These are phyloP conservation scores for Lagerstroemia speciosa DNA, from an alignment of 345 rosid genomes.

Conservation along the genomic window DNA sequence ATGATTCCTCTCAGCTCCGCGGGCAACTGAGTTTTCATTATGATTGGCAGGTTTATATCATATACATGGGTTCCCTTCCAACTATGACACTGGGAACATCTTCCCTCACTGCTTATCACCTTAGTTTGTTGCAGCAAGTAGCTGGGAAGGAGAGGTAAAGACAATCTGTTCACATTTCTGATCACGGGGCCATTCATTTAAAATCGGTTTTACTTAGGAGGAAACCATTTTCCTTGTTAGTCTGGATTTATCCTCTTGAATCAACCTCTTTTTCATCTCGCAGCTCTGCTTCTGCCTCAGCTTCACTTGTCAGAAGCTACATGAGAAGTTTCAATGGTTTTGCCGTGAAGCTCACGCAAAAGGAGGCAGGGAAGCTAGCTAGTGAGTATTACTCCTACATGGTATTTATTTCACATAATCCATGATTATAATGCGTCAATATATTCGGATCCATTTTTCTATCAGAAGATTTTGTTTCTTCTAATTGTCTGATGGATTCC, in stretches of 20 bases:
- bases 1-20: too few species aligned
- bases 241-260: background rate
- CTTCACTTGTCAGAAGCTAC: conserved; percentile 38
- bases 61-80: conserved; percentile 39
- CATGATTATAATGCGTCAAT: background rate
- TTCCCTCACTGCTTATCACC: conserved; percentile 18
- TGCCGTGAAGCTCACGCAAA: conserved; percentile 32
- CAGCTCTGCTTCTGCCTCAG: conserved; percentile 18
- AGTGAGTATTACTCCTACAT: conserved; percentile 20
- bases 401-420: background rate
- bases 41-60: conserved; percentile 16
- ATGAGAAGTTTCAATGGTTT: conserved; percentile 53
- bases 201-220: too few species aligned
- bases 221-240: background rate
- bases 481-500: background rate
- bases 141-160: background rate
- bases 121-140: conserved; percentile 18
- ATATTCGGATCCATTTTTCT: background rate
- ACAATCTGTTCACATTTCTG: too few species aligned
- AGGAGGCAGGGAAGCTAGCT: conserved; percentile 32
- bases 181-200: too few species aligned
- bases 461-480: background rate
- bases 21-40: too few species aligned
- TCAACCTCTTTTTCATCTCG: background rate
- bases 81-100: conserved; percentile 4